Base-by-base conservation (phyloP, 139 green algal genomes). In the Haematococcus sp. region DNA sequence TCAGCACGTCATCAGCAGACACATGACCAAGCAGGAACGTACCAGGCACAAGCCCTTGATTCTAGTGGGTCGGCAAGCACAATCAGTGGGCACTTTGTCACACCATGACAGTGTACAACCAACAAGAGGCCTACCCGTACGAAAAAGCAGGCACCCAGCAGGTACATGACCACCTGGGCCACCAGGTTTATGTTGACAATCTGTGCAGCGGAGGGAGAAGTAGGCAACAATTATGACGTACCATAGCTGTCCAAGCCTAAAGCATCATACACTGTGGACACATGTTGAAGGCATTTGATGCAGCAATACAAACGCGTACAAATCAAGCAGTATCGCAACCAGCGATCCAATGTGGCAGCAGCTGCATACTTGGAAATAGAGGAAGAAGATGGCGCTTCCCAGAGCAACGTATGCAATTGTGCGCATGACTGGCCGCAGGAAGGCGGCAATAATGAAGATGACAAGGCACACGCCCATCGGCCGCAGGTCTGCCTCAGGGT, bases 81-180 rank as follows among this genome's bases (percentile, higher is more conserved):
- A n/a, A n/a, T n/a, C n/a, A n/a, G n/a, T n/a, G n/a, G n/a, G n/a
- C n/a, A n/a, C n/a, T n/a, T n/a, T n/a, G n/a, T n/a, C n/a, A n/a
- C n/a, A n/a, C n/a, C n/a, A n/a, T n/a, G n/a, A n/a, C 60, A 25
- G 19, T 34, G 25, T 19, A 49, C 40, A 49, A 11, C 40, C 7
- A 49, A 11, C 40, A 58, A 35, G 27, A 52, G n/a, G n/a, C 66
- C 34, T 11, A 63, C 66, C 43, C 30, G 44, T 7, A 97, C 70
- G 69, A 95, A 97, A 15, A 65, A 79, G 3, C 81, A 35, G 3
- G 66, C 91, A 0, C 90, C 92, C 0, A 78, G 54, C 4, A 88
- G 28, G 63, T 95, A 94, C 56, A 97, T 72, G 5, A 76, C 31
- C 44, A 92, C 71, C 69, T 97, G 75, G 0, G 73, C 30, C 0